Conservation (phyloP, 345 rosid species). For the Arabis hirsuta region DNA sequence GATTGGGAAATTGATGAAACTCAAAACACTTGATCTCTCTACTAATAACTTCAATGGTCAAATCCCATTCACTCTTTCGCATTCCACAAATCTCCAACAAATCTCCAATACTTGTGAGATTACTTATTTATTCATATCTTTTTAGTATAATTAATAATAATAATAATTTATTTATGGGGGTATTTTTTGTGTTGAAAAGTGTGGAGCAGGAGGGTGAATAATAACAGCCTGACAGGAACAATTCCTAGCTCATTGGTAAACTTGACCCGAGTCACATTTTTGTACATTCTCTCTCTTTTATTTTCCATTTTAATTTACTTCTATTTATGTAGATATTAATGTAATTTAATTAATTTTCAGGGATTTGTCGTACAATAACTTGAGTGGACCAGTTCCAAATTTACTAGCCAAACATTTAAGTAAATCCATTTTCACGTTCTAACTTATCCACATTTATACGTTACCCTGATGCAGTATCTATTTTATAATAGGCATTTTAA, state of each 20-base stretch:
- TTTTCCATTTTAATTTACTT: background rate
- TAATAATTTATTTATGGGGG: conserved; percentile 10
- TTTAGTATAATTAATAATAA: background rate
- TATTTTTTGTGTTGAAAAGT: conserved; percentile 29
- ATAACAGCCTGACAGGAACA: conserved; percentile 71
- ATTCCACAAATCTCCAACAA: conserved; percentile 36
- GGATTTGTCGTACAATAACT: conserved; percentile 66
- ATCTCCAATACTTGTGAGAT: conserved; percentile 78
- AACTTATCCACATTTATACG: conserved; percentile 13
- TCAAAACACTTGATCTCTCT: conserved; percentile 85
- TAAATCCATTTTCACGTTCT: conserved; percentile 45
- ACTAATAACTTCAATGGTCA: conserved; percentile 64
- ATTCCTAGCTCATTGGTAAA: conserved; percentile 74
- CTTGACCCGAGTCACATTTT: conserved; percentile 76
- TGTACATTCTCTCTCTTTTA: conserved; percentile 54
- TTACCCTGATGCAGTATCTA: background rate
- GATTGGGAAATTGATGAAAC: conserved; percentile 73
- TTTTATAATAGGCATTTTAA: too few species aligned
- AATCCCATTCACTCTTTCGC: conserved; percentile 66
- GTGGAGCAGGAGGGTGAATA: conserved; percentile 74
- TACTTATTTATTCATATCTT: background rate
- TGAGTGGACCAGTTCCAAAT: conserved; percentile 63
- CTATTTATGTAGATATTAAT: too few species aligned
- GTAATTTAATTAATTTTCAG: conserved; percentile 29
- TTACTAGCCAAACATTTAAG: conserved; percentile 64